Conservation (phyloP, 139 green algal species). For the Prasinococcaceae sp. region DNA sequence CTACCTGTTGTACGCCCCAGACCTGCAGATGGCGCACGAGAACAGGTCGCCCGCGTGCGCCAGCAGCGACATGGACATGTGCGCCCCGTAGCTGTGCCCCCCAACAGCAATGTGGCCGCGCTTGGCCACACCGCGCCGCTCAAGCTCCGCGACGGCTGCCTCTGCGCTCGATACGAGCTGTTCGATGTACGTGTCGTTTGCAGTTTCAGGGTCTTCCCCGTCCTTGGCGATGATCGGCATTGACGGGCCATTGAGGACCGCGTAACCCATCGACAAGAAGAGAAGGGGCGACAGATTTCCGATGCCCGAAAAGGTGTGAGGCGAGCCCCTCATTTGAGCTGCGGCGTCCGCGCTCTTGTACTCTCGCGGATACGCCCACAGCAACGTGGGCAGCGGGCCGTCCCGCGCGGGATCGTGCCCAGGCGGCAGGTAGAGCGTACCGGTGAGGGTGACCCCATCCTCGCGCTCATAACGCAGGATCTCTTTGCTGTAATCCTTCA, state of each 20-base stretch:
- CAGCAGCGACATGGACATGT: conserved; percentile 80
- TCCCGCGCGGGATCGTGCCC: conserved; percentile 59
- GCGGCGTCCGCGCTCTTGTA: conserved; percentile 70
- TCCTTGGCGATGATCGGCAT: conserved; percentile 73
- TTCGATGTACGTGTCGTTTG: conserved; percentile 95
- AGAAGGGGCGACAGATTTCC: conserved; percentile 63
- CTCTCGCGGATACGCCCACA: conserved; percentile 84
- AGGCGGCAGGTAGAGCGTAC: conserved; percentile 78
- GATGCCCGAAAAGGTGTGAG: conserved; percentile 77
- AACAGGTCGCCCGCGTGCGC: conserved; percentile 77
- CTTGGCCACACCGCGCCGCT: conserved; percentile 61
- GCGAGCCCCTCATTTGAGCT: conserved; percentile 71
- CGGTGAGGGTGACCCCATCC: conserved; percentile 86
- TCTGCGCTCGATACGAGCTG: conserved; percentile 64
- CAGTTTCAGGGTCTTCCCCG: conserved; percentile 51
- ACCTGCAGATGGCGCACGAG: conserved; percentile 63
- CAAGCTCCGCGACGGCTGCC: conserved; percentile 53
- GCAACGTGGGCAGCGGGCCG: conserved; percentile 69
- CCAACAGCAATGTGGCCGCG: conserved; percentile 58
- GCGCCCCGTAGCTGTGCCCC: conserved; percentile 82
- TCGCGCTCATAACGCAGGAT: conserved; percentile 78
- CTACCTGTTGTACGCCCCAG: conserved; percentile 40
- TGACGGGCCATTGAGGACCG: conserved; percentile 80
- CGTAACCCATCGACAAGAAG: conserved; percentile 68
- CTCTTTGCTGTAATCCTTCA: conserved; percentile 68